A percentile compares a stretch with the other conserved stretches of the same genome.
Conservation (phyloP, 805 yeast genomes). For the Schwanniomyces sp. region DNA sequence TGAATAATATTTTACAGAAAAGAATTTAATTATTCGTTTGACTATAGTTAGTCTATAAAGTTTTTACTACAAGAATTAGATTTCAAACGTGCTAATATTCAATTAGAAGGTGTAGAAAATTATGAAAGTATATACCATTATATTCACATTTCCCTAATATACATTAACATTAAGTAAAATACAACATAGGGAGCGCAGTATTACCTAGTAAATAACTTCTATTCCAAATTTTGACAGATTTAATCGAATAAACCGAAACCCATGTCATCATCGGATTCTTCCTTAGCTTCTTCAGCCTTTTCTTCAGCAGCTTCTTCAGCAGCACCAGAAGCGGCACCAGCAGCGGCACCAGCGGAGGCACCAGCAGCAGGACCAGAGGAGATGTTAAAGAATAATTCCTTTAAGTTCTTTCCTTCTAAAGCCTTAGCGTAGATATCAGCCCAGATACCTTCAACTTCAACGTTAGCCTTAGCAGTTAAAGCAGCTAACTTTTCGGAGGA, state of each 20-base stretch:
- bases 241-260: constrained; percentile 49
- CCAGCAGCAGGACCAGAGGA: constrained; percentile 45
- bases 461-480: constrained; percentile 41
- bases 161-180: not conserved
- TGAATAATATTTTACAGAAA: not conserved
- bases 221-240: constrained; percentile 6
- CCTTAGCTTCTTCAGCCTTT: constrained; percentile 30
- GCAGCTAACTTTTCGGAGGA: constrained; percentile 43
- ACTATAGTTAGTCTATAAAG: too few species aligned
- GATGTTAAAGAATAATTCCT: constrained; percentile 50
- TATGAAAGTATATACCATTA: constrained; percentile 1
- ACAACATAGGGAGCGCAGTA: not conserved
- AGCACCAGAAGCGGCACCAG: constrained; percentile 33
- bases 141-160: not conserved
- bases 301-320: constrained; percentile 28
- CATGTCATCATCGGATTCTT: constrained; percentile 41
- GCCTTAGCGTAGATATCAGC: constrained; percentile 49
- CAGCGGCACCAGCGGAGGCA: constrained; percentile 37
- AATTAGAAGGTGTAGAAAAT: constrained; percentile 1
- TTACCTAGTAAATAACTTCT: not conserved
- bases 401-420: constrained; percentile 46
- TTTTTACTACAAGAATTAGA: not conserved
- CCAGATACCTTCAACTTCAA: constrained; percentile 48
- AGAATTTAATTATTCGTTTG: too few species aligned
- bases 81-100: constrained; percentile 4